Evolutionary conservation across 1,284 basidiomycete species (phyloP), one percentile per base, ranked within the genome.

Genomic region (Pseudozyma hubeiensis): DNA sequence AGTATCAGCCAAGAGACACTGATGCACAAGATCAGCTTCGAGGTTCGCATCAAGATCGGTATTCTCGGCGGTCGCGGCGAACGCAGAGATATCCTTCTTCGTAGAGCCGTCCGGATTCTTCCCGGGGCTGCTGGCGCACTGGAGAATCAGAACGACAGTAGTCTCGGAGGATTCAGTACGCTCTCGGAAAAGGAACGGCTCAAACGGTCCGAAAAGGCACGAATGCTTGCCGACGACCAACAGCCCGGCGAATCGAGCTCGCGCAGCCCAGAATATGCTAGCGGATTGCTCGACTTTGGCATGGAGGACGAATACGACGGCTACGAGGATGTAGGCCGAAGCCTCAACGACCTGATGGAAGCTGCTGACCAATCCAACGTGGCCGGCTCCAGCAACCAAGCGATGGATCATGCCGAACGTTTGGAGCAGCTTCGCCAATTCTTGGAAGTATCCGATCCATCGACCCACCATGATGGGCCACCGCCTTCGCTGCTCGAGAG

Each of bases 1-100:
- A 79, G 79, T 40, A 77, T 84, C 58, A 78, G 69, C 29, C 82
- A 84, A 49, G 77, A 81, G 51, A 84, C 82, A 0, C 48, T 77
- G 5, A 63, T 83, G 54, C 82, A 83, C 58, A 68, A 65, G n/a
- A 77, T 84, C 41, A 68, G 57, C 44, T 84, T 84, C 43, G 69
- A 77, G 17, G 75, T 84, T 19, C 58, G 71, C 16, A 68, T 83
- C 41, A 77, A 78, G 53, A 54, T 83, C 7, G 68, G 64, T 16
- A 61, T 84, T 14, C 65, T 68, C 3, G 67, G 68, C 13, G 71
- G 64, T 9, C 51, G 45, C 4, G 69, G 71, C 16, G 78, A 77
- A 34, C 67, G 72, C 7, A 53, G 72, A 13, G 80, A 83, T 54
- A 69, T 84, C 9, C 34, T 70, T 9, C 59, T 78, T 13, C 53